These are phyloP conservation scores for Chenopodium suecicum DNA, from an alignment of 148 eudicot species.

Conservation along the genomic window DNA sequence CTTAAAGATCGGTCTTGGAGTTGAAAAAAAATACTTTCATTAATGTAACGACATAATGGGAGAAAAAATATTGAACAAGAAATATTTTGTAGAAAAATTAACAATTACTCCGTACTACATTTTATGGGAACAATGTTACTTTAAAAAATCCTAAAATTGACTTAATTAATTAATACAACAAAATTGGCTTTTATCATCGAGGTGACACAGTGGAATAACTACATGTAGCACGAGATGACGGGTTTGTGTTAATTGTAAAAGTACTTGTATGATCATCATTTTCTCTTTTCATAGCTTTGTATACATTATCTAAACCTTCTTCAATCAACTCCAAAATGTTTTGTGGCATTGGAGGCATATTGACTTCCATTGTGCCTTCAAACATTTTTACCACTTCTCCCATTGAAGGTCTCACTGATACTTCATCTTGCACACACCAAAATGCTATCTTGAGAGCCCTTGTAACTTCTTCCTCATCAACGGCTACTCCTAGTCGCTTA, in stretches of 20 bases:
- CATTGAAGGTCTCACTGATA: conserved; percentile 78
- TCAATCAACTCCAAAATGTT: conserved; percentile 80
- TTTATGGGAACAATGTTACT: too few species aligned
- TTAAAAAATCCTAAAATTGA: too few species aligned
- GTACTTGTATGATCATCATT: conserved; percentile 61
- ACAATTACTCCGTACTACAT: too few species aligned
- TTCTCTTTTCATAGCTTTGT: conserved; percentile 90
- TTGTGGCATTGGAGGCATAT: conserved; percentile 84
- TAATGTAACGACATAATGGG: too few species aligned
- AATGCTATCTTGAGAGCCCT: conserved; percentile 72
- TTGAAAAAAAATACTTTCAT: too few species aligned
- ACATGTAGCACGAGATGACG: conserved; percentile 81
- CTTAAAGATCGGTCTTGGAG: too few species aligned
- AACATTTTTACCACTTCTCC: conserved; percentile 93
- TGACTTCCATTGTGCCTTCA: conserved; percentile 72
- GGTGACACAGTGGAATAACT: conserved; percentile 92
- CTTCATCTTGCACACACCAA: conserved; percentile 96
- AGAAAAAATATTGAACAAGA: too few species aligned
- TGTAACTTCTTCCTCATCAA: conserved; percentile 57
- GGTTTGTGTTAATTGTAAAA: conserved; percentile 55
- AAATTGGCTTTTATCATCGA: conserved; percentile 35
- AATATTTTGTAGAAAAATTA: too few species aligned
- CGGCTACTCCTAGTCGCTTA: conserved; percentile 56
- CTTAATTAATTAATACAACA: too few species aligned
- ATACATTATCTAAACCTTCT: conserved; percentile 86